Base-by-base conservation (phyloP, 1,284 basidiomycete genomes). In the Melampsora larici-populina region DNA sequence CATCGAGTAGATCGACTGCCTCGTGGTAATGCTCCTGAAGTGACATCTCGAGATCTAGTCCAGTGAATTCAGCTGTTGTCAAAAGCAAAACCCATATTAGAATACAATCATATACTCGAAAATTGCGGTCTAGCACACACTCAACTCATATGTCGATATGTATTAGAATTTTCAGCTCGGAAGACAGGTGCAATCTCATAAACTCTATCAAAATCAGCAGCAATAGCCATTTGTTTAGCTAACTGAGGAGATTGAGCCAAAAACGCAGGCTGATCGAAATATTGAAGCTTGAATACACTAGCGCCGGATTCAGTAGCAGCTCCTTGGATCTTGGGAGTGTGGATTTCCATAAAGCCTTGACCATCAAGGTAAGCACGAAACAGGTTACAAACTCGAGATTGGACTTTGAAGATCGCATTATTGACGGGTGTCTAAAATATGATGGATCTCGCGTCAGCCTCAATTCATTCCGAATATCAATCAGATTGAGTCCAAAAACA, bases 211-310 rank as follows among this genome's bases (percentile, higher is more conserved):
- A 99, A 95, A 86, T 99, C 97, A 79, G 94, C 94, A 48, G 96
- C 93, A 81, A 99, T 99, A 79, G 92, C 93, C 97, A 99, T 99
- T 86, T 99, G 97, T 86, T 99, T 99, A 68, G 93, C 93, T 18
- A 99, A 87, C 84, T 99, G 97, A 62, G 97, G 97, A 67, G 91
- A 93, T 85, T 99, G 97, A 8, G 97, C 97, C 36, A 99, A 88
- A 87, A 89, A 99, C 0, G 97, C 97, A 31, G 48, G 33, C 40
- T 70, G 90, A 87, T 98, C 97, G 87, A 99, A 99, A 86, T 99
- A 99, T 82, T 89, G 89, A 71, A 99, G 94, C 87, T 95, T 95
- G 88, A 99, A 99, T 55, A 99, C 97, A 48, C 91, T 92, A 24
- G 97, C 92, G 17, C 97, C 97, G 48, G 91, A 93, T 86, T 99